These are phyloP conservation scores for Lipomyces lipofer DNA, from an alignment of 805 yeast species.

Conservation along the genomic window DNA sequence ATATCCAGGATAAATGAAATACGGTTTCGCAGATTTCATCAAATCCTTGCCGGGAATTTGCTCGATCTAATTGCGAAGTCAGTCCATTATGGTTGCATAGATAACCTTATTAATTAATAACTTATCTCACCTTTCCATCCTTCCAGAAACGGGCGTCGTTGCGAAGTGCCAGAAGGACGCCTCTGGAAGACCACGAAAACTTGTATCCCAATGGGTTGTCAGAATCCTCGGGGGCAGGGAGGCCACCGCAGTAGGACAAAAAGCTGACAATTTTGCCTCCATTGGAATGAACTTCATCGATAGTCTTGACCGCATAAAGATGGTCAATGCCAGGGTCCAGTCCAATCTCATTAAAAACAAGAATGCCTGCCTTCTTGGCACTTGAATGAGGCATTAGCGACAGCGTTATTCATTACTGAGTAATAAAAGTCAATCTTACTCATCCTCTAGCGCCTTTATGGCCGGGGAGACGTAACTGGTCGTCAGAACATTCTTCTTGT, in stretches of 20 bases:
- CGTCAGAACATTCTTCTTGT: constrained; percentile 80
- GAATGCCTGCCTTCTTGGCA: constrained; percentile 87
- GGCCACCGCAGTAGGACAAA: constrained; percentile 97
- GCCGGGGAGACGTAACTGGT: constrained; percentile 83
- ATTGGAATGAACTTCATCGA: constrained; percentile 88
- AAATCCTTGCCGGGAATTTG: constrained; percentile 82
- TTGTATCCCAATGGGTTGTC: constrained; percentile 98
- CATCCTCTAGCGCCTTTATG: constrained; percentile 29
- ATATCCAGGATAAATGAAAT: constrained; percentile 92
- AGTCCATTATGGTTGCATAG: no score
- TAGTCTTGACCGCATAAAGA: constrained; percentile 96
- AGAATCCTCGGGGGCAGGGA: constrained; percentile 97
- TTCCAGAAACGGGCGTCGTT: constrained; percentile 88
- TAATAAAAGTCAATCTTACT: constrained; percentile 9
- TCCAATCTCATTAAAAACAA: constrained; percentile 98
- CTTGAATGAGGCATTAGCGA: not conserved
- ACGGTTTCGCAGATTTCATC: constrained; percentile 93
- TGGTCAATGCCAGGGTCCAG: constrained; percentile 99
- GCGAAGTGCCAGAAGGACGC: constrained; percentile 92
- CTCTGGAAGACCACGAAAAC: constrained; percentile 99
- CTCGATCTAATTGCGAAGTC: constrained; percentile 53
- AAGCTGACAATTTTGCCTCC: constrained; percentile 94
- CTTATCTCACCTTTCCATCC: constrained; percentile 59
- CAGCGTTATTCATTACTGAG: not conserved
- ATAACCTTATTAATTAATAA: not conserved